A percentile compares a stretch with the other conserved stretches of the same genome.
These are phyloP conservation scores for Suillus weaverae DNA, from an alignment of 768 basidiomycete genomes.

Conservation along the genomic window DNA sequence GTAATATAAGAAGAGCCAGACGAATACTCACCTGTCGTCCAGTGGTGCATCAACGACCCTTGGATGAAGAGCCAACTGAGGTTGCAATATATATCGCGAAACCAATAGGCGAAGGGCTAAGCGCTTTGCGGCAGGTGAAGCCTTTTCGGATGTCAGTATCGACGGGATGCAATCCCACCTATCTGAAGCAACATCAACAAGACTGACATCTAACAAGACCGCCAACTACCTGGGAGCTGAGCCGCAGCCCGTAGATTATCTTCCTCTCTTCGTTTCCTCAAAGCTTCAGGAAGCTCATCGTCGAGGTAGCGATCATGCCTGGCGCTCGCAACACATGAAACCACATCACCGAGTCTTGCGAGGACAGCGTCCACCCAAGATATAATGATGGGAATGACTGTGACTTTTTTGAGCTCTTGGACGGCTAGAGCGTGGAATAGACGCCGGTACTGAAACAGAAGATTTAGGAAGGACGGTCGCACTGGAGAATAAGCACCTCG, in stretches of 20 bases:
- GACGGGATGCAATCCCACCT: slow-evolving; percentile 49
- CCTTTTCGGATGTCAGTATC: slow-evolving; percentile 45
- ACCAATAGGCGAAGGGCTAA: slow-evolving; percentile 57
- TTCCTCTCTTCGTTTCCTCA: slow-evolving; percentile 45
- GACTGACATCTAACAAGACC: neutral
- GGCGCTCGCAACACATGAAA: slow-evolving; percentile 32
- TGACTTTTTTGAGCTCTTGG: slow-evolving; percentile 23
- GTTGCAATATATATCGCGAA: slow-evolving; percentile 52
- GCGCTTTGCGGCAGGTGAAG: slow-evolving; percentile 62
- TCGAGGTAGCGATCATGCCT: slow-evolving; percentile 14
- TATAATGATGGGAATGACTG: slow-evolving; percentile 37
- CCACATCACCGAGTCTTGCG: slow-evolving; percentile 47
- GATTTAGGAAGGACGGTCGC: slow-evolving; percentile 28
- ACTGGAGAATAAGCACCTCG: slow-evolving; percentile 25
- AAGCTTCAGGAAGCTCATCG: slow-evolving; percentile 25
- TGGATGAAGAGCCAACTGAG: slow-evolving; percentile 34
- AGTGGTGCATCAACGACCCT: neutral
- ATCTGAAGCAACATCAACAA: slow-evolving; percentile 38
- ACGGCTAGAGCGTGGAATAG: slow-evolving; percentile 47
- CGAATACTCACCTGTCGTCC: neutral
- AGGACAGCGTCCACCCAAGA: slow-evolving; percentile 70
- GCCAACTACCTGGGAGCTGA: slow-evolving; percentile 61
- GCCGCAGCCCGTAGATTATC: slow-evolving; percentile 57
- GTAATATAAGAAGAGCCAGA: neutral
- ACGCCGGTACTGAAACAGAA: slow-evolving; percentile 54